Base-by-base conservation (phyloP, 2,329 filamentous ascomycete genomes). In the Ophiostoma tasmaniense region DNA sequence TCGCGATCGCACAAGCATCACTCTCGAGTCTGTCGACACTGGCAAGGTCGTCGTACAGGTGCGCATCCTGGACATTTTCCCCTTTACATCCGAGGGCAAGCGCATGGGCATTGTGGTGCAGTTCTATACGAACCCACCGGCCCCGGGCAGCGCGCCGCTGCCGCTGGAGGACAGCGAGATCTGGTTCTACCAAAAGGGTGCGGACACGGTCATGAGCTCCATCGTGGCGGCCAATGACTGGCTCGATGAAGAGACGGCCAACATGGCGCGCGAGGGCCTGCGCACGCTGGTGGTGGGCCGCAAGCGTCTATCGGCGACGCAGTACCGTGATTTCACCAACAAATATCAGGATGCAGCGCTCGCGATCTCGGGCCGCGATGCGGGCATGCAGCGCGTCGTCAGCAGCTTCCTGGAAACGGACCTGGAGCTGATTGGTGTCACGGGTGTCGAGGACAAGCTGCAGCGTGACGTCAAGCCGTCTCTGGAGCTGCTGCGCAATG, bases 171-270 rank as follows among this genome's bases (percentile, higher is more conserved):
- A 83, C 64, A 88, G 90, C 17, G 94, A 98, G 76, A 94, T 98
- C 37, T 97, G 94, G 91, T 99, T 99, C 80, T 98, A 94, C 76
- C 93, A 99, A 75, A 99, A 99, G 79, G 95, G 95, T 71, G 96
- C 95, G 2, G 96, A 99, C 77, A 98, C 95, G 0, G 94, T 99
- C 72, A 99, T 99, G 96, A 87, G 89, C n/a, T 85, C 89, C 2
- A 98, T 99, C 73, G 95, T 99, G 45, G 92, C 90, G 8, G 88
- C 93, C 22, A 99, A 98, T 76, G 95, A 99, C 80, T 99, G 95
- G 96, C 87, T 99, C 0, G 95, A 99, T 73, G 95, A 99, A 78
- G 95, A 99, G 78, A 98, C 95, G 0, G 92, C 92, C n/a, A 99
- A 99, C 77, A 99, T 99, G 96, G 96, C 96, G 6, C 89, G 95